Base-by-base conservation (phyloP, 805 yeast species). In the Yarrowia sp. region DNA sequence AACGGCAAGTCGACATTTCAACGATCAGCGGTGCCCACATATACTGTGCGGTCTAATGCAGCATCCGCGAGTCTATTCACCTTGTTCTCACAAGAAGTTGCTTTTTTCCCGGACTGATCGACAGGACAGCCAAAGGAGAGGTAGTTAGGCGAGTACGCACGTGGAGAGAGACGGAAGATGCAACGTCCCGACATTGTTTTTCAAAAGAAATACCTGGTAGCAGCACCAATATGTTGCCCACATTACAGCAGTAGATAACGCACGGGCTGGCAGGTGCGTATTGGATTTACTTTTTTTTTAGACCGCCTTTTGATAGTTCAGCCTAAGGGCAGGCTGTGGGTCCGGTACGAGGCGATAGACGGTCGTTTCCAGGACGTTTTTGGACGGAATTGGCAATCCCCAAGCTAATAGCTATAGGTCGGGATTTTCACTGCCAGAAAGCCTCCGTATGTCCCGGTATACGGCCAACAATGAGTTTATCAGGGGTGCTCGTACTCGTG, bases 21-120 rank as follows among this genome's bases (percentile, higher is more conserved):
- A 48, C 55, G 55, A 48, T 48, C 18, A 9, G 15, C 55, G 41
- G 41, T 18, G 41, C 55, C 55, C 55, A 48, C 55, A 48, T 48
- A 33, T 48, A 17, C 32, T 48, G 55, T 33, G 55, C 41, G 55
- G 41, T 2, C 58, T 51, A 51, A 51, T 51, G 58, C 58, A 51
- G 6, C 35, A n/a, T 51, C 58, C 58, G 58, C 14, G 35, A 51
- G 58, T 36, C 28, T 51, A 51, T 36, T 38, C n/a, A n/a, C 41
- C 15, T 33, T 48, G 51, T 45, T 31, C 22, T 31, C 9, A 5
- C 31, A 17, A 17, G n/a, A 28, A 8, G n/a, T 48, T 51, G 43
- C 58, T 51, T 51, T 51, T 51, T 36, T 10, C 43, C n/a, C 39
- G 8, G 8, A 13, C 6, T 3, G 58, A 51, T 51, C 58, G 58